Evolutionary conservation across 2,329 filamentous ascomycete genomes (phyloP).

Genomic region (Penicillium sp.): DNA sequence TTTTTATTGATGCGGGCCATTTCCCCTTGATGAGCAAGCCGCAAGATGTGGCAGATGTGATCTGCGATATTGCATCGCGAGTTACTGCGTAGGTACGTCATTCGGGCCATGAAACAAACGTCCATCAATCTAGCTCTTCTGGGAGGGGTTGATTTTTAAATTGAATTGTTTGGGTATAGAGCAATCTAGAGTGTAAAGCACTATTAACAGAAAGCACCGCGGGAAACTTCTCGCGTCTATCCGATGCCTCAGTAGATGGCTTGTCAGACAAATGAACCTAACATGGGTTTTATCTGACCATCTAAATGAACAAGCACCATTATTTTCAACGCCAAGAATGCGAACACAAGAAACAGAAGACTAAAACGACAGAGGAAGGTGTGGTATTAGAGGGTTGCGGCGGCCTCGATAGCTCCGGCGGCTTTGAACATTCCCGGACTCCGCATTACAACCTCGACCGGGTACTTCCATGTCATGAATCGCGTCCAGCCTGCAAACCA

Average conservation of each 20-base stretch:
- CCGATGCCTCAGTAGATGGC: background rate
- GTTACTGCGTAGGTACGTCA: background rate
- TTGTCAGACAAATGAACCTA: background rate
- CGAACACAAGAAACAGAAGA: background rate
- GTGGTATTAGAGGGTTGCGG: slow-evolving; percentile 37
- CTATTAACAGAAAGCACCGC: slow-evolving; percentile 4
- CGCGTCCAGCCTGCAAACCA: slow-evolving; percentile 73
- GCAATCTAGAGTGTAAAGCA: slow-evolving; percentile 9
- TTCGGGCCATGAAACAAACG: background rate
- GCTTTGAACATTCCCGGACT: slow-evolving; percentile 65
- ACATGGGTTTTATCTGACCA: background rate
- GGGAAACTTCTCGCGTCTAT: background rate
- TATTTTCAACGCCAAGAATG: slow-evolving; percentile 2
- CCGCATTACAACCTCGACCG: slow-evolving; percentile 67
- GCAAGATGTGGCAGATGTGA: too few relatives aligned
- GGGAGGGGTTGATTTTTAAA: background rate
- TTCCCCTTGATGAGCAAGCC: too few relatives aligned
- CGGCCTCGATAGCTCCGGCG: slow-evolving; percentile 63
- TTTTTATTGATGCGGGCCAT: too few relatives aligned
- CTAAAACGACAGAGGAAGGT: background rate
- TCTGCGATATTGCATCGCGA: too few relatives aligned
- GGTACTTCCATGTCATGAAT: slow-evolving; percentile 94
- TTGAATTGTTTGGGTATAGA: slow-evolving; percentile 24
- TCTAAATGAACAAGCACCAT: background rate
- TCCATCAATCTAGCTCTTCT: too few relatives aligned